A percentile compares a stretch with the other conserved stretches of the same genome.
phyloP scores from a whole-genome alignment of 2,329 filamentous ascomycete genomes.

The Pseudocercospora crystallina region DNA sequence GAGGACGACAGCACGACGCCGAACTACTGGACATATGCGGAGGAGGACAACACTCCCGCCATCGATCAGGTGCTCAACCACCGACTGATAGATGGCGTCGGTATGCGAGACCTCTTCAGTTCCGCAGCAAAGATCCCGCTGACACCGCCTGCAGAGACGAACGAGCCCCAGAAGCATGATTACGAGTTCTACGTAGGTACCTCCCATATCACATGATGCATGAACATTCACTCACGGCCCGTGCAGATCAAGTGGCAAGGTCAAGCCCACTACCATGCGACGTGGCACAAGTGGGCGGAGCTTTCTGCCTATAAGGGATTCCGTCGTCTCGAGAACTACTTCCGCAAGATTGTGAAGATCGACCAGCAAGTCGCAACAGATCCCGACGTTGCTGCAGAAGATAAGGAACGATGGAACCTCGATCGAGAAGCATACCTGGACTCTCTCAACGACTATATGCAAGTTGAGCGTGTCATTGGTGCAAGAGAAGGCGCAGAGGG shows the following conservation, averaged over 20 bases:
- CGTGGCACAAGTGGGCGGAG: constrained; percentile 80
- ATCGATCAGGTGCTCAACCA: constrained; percentile 92
- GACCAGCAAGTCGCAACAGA: constrained; percentile 75
- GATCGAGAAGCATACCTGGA: constrained; percentile 89
- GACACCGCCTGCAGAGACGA: constrained; percentile 23
- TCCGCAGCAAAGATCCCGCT: too few relatives aligned
- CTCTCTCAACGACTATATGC: constrained; percentile 82
- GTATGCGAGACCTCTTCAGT: constrained; percentile 27
- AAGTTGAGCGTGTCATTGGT: constrained; percentile 90
- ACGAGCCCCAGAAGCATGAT: constrained; percentile 63
- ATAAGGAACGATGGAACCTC: constrained; percentile 91
- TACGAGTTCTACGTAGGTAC: constrained; percentile 70
- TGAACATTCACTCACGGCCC: constrained; percentile 22
- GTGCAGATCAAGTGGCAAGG: constrained; percentile 92
- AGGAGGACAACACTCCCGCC: constrained; percentile 76
- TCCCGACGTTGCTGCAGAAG: constrained; percentile 74
- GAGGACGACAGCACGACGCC: constrained; percentile 64
- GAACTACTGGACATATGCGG: constrained; percentile 69
- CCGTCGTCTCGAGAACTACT: constrained; percentile 93
- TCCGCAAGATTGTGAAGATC: constrained; percentile 74
- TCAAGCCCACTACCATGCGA: constrained; percentile 91
- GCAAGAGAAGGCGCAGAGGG: constrained; percentile 76
- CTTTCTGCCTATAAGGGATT: constrained; percentile 74
- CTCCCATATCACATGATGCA: background rate
- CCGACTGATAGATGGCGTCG: constrained; percentile 66